phyloP scores from a whole-genome alignment of 192 early-diverging fungal species.

The Podila epicladia region DNA sequence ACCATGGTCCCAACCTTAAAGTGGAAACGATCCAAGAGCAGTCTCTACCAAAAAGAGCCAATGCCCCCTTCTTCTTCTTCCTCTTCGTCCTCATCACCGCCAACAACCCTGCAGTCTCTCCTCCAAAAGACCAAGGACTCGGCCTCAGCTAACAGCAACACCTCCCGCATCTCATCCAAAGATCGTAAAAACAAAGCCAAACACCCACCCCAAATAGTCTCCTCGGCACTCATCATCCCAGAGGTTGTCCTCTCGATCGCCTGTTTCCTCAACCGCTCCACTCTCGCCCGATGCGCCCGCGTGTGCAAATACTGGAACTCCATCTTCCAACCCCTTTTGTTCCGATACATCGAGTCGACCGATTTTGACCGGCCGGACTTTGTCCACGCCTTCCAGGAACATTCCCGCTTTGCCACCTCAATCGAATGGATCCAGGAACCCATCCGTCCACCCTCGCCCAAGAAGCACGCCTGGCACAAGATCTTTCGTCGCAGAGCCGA shows the following conservation, averaged over 20 bases:
- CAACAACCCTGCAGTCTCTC: no score
- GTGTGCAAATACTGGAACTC: slow-evolving; percentile 36
- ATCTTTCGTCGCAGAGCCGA: slow-evolving; percentile 19
- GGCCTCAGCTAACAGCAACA: not conserved
- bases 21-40: slow-evolving; percentile 22
- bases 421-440: slow-evolving; percentile 47
- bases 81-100: not conserved
- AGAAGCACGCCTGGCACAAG: slow-evolving; percentile 27
- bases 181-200: not conserved
- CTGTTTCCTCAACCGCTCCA: slow-evolving; percentile 15
- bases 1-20: slow-evolving; percentile 11
- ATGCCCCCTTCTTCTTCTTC: slow-evolving; percentile 1
- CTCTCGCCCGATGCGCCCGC: slow-evolving; percentile 15
- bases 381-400: slow-evolving; percentile 10
- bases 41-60: not conserved
- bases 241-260: slow-evolving; percentile 33
- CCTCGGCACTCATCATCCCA: slow-evolving; percentile 21
- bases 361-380: slow-evolving; percentile 36
- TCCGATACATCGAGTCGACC: slow-evolving; percentile 8
- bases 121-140: not conserved
- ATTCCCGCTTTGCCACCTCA: slow-evolving; percentile 28
- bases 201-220: not conserved
- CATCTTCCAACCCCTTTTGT: slow-evolving; percentile 39
- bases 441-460: not conserved
- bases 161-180: not conserved